Conservation (phyloP, 108 stramenopile species). For the Pseudonitzschia multiseries region DNA sequence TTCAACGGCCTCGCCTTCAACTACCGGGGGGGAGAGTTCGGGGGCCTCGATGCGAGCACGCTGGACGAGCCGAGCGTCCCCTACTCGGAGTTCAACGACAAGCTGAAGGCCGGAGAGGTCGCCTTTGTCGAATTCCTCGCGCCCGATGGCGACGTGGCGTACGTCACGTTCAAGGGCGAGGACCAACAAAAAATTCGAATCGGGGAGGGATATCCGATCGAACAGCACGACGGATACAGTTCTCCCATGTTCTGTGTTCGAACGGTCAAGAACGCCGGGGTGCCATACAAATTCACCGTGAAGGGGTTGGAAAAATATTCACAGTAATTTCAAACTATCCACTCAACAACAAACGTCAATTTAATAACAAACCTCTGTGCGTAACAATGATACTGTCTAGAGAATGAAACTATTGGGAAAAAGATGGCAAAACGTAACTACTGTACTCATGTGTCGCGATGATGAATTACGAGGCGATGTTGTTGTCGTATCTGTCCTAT, state of each 20-base stretch:
- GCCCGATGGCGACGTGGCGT: conserved; percentile 79
- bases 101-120: conserved; percentile 57
- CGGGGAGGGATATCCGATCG: conserved; percentile 78
- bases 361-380: no score
- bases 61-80: conserved; percentile 69
- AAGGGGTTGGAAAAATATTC: conserved; percentile 44
- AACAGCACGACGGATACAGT: conserved; percentile 70
- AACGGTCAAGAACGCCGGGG: conserved; percentile 61
- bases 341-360: no score
- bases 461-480: no score
- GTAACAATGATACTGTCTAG: no score
- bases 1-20: conserved; percentile 80
- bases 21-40: conserved; percentile 63
- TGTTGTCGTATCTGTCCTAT: no score
- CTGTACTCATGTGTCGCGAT: no score
- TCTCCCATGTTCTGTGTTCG: conserved; percentile 72
- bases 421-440: no score
- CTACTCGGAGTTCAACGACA: conserved; percentile 59
- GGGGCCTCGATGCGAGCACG: conserved; percentile 49
- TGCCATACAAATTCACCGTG: conserved; percentile 82
- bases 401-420: no score
- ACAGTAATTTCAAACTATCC: not conserved
- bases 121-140: conserved; percentile 78
- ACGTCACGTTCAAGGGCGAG: conserved; percentile 59
- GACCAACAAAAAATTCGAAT: conserved; percentile 60